These are phyloP conservation scores for Mortierella sp. DNA, from an alignment of 371 early-diverging fungal species.

Conservation along the genomic window DNA sequence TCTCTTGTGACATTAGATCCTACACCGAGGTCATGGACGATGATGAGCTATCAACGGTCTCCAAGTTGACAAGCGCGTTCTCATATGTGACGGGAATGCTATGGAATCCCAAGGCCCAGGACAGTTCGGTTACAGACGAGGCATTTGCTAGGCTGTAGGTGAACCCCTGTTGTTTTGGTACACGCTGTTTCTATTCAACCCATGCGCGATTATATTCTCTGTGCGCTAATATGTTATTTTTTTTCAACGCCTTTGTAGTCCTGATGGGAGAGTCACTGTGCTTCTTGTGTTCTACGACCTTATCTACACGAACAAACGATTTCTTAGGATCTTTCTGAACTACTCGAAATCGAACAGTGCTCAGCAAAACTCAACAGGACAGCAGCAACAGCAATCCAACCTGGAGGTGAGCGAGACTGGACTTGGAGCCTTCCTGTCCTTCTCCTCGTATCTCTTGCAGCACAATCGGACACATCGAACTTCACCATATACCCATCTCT, in stretches of 20 bases:
- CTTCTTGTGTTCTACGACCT: conserved; percentile 65
- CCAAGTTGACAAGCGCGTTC: conserved; percentile 59
- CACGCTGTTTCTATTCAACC: neutral
- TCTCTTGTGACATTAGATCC: conserved; percentile 28
- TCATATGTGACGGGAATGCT: conserved; percentile 67
- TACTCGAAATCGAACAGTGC: conserved; percentile 22
- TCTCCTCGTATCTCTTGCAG: conserved; percentile 64
- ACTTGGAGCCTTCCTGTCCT: conserved; percentile 59
- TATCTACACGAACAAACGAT: conserved; percentile 58
- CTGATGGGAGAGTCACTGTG: conserved; percentile 61
- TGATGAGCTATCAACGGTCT: conserved; percentile 57
- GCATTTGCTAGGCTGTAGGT: conserved; percentile 60
- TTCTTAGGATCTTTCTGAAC: conserved; percentile 26
- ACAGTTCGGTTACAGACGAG: conserved; percentile 53
- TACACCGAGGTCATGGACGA: conserved; percentile 66
- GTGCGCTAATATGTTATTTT: neutral
- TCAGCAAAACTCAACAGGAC: conserved; percentile 19
- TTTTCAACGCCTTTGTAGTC: conserved; percentile 54
- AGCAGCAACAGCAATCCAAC: conserved; percentile 8
- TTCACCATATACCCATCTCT: conserved; percentile 61
- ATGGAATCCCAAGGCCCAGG: conserved; percentile 48
- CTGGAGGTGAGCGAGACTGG: conserved; percentile 38
- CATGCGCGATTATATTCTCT: neutral
- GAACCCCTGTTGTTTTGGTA: neutral
- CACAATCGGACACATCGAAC: conserved; percentile 64